These are phyloP conservation scores for Geosmithia flava DNA, from an alignment of 2,329 filamentous ascomycete genomes.

Conservation along the genomic window DNA sequence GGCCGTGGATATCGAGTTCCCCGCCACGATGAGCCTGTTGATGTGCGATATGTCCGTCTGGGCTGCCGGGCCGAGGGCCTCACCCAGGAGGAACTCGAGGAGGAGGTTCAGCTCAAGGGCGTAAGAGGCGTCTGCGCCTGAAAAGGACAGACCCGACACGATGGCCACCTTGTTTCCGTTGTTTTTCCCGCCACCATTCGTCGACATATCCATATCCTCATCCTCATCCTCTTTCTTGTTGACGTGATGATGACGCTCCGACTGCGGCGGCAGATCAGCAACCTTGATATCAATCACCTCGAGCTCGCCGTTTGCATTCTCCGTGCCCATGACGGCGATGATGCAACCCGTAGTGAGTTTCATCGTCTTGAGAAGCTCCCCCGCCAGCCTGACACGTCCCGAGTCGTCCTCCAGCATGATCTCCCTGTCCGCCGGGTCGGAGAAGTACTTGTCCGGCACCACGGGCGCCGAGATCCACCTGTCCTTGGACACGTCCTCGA, in stretches of 20 bases:
- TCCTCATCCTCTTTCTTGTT: conserved; percentile 25
- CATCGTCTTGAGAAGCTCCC: conserved; percentile 52
- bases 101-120: conserved; percentile 66
- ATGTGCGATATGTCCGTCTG: conserved; percentile 56
- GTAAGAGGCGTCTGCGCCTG: conserved; percentile 58
- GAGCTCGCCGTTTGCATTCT: conserved; percentile 84
- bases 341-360: conserved; percentile 87
- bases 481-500: conserved; percentile 91
- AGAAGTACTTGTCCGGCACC: conserved; percentile 63
- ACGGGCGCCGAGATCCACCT: conserved; percentile 83
- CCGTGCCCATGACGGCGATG: conserved; percentile 86
- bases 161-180: conserved; percentile 58
- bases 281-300: conserved; percentile 85
- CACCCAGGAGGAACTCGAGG: conserved; percentile 78
- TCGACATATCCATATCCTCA: conserved; percentile 43
- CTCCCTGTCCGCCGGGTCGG: conserved; percentile 45
- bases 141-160: conserved; percentile 79
- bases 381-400: conserved; percentile 70
- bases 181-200: conserved; percentile 6
- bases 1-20: conserved; percentile 73
- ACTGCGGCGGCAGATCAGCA: conserved; percentile 74
- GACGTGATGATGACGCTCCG: conserved; percentile 52
- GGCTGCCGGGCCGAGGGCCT: conserved; percentile 49
- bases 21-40: conserved; percentile 78
- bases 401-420: conserved; percentile 95